Base-by-base conservation (phyloP, 106 monocot genomes). In the Acorus gramineus region DNA sequence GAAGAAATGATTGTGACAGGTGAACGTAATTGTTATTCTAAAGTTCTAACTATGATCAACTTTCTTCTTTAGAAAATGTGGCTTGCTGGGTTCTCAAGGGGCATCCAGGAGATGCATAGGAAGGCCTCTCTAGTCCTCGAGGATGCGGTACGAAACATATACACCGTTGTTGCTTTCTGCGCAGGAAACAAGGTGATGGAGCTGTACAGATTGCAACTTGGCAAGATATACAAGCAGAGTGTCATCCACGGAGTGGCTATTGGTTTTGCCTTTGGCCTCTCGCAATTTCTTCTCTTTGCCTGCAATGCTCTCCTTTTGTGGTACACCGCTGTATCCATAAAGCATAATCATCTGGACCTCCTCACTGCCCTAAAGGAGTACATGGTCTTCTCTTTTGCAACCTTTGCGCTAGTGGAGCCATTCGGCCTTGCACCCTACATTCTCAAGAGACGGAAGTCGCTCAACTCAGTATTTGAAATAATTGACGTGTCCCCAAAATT, bases 111-210 rank as follows among this genome's bases (percentile, higher is more conserved):
- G 65, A 98, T 98, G 98, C 98, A 98, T 65, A 79, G 92, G 70
- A 92, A 98, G 56, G 98, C 92, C 46, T 98, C 98, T 46, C 66
- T 98, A 68, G 92, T 98, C 51, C 98, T 98, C 56, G 98, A 98
- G 74, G 98, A 98, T 80, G 91, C 98, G 67, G 98, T 98, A 56
- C 85, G 98, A 75, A 98, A 98, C 74, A 98, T 92, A 48, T 98
- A 98, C 48, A 98, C 92, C 9, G 92, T 98, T 50, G 98, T 99
- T 44, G 92, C 92, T 10, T 99, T 89, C 69, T 92, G 92, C 74
- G 92, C 98, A n/a, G 98, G 98, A 49, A 89, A 99, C 75, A 89
- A 99, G 72, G 88, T 99, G 49, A 99, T 92, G 83, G 91, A 92
- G 59, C 77, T 99, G 7, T 99, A 99, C 64, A 74, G 79, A 49